phyloP scores from a whole-genome alignment of 2,329 filamentous ascomycete genomes.

The Trichoderma lentiforme region DNA sequence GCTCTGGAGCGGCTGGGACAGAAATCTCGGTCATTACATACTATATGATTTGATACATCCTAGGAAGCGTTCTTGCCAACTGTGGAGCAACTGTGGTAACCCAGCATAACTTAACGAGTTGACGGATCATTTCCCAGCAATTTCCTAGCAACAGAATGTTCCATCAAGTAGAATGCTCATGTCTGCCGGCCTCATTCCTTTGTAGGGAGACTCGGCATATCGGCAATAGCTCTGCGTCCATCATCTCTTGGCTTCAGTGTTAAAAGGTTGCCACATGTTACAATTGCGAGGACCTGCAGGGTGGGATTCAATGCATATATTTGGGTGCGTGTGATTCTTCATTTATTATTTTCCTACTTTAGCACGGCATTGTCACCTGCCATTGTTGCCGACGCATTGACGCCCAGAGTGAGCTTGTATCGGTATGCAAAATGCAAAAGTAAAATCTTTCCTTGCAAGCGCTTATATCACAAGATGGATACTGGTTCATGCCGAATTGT shows the following conservation, averaged over 20 bases:
- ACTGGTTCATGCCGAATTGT: not conserved
- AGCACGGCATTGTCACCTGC: not conserved
- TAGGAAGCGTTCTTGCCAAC: not conserved
- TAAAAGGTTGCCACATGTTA: not conserved
- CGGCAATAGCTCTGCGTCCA: not conserved
- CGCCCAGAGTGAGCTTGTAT: not conserved
- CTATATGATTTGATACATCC: too few species aligned
- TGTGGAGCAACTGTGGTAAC: not conserved
- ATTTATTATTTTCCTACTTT: not conserved
- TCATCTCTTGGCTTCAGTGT: not conserved
- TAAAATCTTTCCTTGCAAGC: not conserved
- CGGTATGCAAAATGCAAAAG: not conserved
- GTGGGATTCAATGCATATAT: not conserved
- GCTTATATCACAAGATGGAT: not conserved
- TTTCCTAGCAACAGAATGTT: not conserved
- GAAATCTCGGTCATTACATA: too few species aligned
- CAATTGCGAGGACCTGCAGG: not conserved
- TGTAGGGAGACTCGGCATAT: not conserved
- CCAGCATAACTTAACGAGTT: not conserved
- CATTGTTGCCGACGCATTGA: not conserved
- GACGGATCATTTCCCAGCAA: not conserved
- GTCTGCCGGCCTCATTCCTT: not conserved
- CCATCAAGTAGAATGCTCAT: not conserved
- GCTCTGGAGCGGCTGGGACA: too few species aligned
- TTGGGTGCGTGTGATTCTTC: not conserved